Percentiles rank a stretch among this genome's conserved stretches.
phyloP scores from a whole-genome alignment of 768 basidiomycete species.

The Trametes punicea region DNA sequence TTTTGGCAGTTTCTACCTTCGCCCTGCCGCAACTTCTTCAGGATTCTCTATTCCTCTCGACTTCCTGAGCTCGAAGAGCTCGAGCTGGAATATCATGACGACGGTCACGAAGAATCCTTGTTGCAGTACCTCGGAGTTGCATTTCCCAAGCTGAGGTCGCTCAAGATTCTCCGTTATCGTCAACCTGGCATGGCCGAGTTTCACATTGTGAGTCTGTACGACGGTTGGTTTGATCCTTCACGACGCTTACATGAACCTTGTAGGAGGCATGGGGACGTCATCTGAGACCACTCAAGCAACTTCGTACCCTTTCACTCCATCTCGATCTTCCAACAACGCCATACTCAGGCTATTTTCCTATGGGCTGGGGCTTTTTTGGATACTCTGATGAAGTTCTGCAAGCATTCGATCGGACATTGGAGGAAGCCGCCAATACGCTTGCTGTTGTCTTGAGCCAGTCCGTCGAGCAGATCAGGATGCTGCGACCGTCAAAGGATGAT shows the following conservation, averaged over 20 bases:
- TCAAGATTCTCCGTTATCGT: background rate
- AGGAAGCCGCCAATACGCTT: too few species aligned
- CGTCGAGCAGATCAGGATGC: too few species aligned
- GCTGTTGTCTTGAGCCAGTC: too few species aligned
- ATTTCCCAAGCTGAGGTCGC: background rate
- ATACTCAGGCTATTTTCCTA: too few species aligned
- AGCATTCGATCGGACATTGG: too few species aligned
- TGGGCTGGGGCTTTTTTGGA: too few species aligned
- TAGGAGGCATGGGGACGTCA: background rate
- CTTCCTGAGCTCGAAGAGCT: background rate
- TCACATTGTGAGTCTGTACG: background rate
- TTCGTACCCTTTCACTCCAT: background rate
- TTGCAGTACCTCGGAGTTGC: background rate
- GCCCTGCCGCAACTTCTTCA: background rate
- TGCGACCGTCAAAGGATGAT: too few species aligned
- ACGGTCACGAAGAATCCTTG: background rate
- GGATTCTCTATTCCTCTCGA: background rate
- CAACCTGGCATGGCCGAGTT: background rate
- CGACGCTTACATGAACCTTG: background rate
- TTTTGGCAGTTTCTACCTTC: background rate
- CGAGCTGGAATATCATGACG: background rate
- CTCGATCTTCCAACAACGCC: background rate
- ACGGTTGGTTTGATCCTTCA: too few species aligned
- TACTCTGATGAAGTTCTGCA: too few species aligned
- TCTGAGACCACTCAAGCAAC: background rate